phyloP scores from a whole-genome alignment of 805 yeast genomes.

The Candida stauntonica region DNA sequence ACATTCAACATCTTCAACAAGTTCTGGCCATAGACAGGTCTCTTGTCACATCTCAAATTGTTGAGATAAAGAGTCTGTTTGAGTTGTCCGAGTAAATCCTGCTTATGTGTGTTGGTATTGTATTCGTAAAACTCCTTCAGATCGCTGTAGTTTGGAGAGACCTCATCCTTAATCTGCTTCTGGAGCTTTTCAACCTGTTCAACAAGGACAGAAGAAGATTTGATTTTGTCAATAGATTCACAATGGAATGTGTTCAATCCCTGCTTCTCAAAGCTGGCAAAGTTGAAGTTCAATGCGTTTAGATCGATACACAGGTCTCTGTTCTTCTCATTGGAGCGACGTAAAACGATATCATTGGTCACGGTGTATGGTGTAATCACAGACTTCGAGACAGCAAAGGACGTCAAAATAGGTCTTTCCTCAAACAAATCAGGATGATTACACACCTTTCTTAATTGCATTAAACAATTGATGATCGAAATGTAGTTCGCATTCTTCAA shows the following conservation, averaged over 20 bases:
- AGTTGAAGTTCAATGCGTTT: conserved; percentile 55
- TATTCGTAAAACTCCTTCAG: conserved; percentile 57
- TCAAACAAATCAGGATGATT: conserved; percentile 96
- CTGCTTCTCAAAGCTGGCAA: conserved; percentile 39
- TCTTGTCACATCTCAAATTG: conserved; percentile 54
- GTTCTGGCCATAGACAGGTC: conserved; percentile 67
- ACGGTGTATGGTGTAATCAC: conserved; percentile 47
- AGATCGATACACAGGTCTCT: conserved; percentile 39
- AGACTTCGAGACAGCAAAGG: conserved; percentile 69
- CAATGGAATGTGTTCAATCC: conserved; percentile 42
- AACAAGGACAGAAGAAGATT: conserved; percentile 43
- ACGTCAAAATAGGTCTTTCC: conserved; percentile 89
- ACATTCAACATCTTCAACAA: conserved; percentile 40
- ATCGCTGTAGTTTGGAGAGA: conserved; percentile 30
- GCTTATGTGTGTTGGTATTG: conserved; percentile 47
- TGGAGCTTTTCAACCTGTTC: conserved; percentile 42
- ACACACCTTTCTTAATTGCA: conserved; percentile 96
- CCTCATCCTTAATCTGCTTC: conserved; percentile 27
- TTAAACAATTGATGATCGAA: conserved; percentile 92
- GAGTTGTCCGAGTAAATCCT: conserved; percentile 46
- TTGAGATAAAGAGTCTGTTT: conserved; percentile 61
- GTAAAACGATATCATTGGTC: conserved; percentile 38
- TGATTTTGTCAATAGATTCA: conserved; percentile 38
- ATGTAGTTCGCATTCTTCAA: conserved; percentile 90
- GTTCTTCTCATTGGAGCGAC: conserved; percentile 27